Percentiles rank a stretch among this genome's conserved stretches.
Evolutionary conservation across 345 rosid species (phyloP).

Genomic region (Orychophragmus violaceus): DNA sequence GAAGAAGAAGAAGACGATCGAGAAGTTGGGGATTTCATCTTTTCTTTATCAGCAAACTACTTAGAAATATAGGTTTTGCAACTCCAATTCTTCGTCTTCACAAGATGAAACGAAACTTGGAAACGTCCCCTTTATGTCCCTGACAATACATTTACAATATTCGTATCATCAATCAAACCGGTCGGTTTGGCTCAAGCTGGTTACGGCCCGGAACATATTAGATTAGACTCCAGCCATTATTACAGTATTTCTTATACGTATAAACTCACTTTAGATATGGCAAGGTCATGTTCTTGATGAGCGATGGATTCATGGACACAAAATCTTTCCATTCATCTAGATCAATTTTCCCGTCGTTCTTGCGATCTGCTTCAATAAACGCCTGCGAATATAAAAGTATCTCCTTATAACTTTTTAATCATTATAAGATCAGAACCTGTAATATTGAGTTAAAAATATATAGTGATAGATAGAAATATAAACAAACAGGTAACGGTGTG

Average conservation of each 20-base stretch:
- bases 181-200: neutral
- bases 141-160: conserved; percentile 30
- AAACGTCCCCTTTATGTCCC: conserved; percentile 78
- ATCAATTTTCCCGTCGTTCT: conserved; percentile 78
- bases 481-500: neutral
- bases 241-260: neutral
- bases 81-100: conserved; percentile 60
- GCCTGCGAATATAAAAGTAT: conserved; percentile 40
- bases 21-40: neutral
- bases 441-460: neutral
- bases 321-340: conserved; percentile 82
- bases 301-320: conserved; percentile 64
- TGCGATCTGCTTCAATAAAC: conserved; percentile 57
- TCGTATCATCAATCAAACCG: neutral
- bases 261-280: conserved; percentile 72
- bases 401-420: neutral
- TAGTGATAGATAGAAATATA: neutral
- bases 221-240: neutral
- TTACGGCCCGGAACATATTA: neutral
- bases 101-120: conserved; percentile 61
- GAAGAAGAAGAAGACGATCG: neutral
- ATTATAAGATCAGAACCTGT: neutral
- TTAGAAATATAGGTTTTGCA: conserved; percentile 21
- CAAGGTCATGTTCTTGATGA: conserved; percentile 89
- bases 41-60: neutral